A percentile compares a stretch with the other conserved stretches of the same genome.
These are phyloP conservation scores for Protomyces pachydermus DNA, from an alignment of 1,139 yeast species.

Conservation along the genomic window DNA sequence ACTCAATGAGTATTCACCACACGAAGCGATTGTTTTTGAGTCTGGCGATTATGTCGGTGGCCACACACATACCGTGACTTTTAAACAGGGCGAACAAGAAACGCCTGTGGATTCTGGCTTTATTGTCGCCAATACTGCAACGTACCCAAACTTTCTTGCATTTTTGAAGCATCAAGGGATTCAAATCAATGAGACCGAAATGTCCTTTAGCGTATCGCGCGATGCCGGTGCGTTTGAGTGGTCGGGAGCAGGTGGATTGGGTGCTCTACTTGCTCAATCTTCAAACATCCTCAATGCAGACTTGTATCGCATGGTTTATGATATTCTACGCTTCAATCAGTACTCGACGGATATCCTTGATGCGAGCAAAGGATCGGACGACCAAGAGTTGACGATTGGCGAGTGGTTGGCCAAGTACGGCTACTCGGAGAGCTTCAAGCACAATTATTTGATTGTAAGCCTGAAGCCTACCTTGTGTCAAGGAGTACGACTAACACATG, in stretches of 20 bases:
- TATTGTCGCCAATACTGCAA: slow-evolving; percentile 21
- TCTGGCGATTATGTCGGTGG: slow-evolving; percentile 22
- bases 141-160: slow-evolving; percentile 17
- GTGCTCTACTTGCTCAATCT: slow-evolving; percentile 8
- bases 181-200: slow-evolving; percentile 8
- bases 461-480: neutral
- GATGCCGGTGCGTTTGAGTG: slow-evolving; percentile 24
- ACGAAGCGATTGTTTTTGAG: slow-evolving; percentile 13
- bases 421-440: slow-evolving; percentile 14
- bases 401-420: slow-evolving; percentile 13
- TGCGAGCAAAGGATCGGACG: neutral
- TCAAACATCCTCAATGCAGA: slow-evolving; percentile 11
- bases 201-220: slow-evolving; percentile 23
- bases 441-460: slow-evolving; percentile 20
- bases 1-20: slow-evolving; percentile 21
- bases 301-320: slow-evolving; percentile 15
- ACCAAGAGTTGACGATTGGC: slow-evolving; percentile 14
- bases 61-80: slow-evolving; percentile 20
- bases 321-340: slow-evolving; percentile 20
- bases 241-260: slow-evolving; percentile 14
- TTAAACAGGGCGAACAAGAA: neutral
- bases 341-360: slow-evolving; percentile 23
- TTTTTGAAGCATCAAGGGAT: slow-evolving; percentile 16
- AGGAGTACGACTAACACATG: neutral
- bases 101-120: slow-evolving; percentile 25